Conservation (phyloP, 2,329 filamentous ascomycete species). For the Monosporascus sp. region DNA sequence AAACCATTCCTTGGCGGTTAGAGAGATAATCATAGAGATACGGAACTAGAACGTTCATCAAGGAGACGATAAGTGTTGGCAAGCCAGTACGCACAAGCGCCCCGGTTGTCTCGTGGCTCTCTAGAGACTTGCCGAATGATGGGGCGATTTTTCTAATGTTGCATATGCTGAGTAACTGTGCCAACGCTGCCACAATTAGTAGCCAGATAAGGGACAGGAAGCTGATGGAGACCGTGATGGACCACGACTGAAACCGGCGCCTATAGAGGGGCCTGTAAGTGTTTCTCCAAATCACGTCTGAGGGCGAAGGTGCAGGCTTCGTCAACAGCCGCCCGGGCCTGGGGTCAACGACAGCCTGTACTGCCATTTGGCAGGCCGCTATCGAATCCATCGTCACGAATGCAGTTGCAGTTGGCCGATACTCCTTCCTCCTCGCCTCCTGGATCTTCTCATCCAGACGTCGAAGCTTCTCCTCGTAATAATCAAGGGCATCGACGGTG, state of each 20-base stretch:
- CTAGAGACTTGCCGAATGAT: constrained; percentile 60
- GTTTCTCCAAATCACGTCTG: constrained; percentile 92
- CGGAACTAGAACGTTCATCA: constrained; percentile 84
- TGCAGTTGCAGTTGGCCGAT: constrained; percentile 73
- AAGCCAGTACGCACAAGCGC: constrained; percentile 82
- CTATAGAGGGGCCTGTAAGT: constrained; percentile 74
- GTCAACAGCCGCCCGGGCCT: constrained; percentile 81
- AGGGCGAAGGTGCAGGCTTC: constrained; percentile 78
- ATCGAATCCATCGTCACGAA: constrained; percentile 98
- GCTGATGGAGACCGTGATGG: constrained; percentile 75
- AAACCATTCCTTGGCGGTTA: constrained; percentile 89
- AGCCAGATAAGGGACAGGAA: constrained; percentile 87
- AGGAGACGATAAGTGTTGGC: constrained; percentile 76
- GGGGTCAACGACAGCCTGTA: constrained; percentile 89
- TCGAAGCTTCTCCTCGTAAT: constrained; percentile 83
- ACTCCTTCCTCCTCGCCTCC: constrained; percentile 67
- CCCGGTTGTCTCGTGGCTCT: constrained; percentile 62
- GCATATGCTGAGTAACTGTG: constrained; percentile 74
- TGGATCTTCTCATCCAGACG: constrained; percentile 71
- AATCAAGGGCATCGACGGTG: constrained; percentile 85
- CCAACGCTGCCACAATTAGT: constrained; percentile 71
- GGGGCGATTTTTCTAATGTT: constrained; percentile 72
- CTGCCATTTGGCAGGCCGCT: constrained; percentile 87
- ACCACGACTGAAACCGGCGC: constrained; percentile 75
- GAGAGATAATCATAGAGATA: constrained; percentile 94